Conservation (phyloP, 345 rosid species). For the Gossypium bickii region DNA sequence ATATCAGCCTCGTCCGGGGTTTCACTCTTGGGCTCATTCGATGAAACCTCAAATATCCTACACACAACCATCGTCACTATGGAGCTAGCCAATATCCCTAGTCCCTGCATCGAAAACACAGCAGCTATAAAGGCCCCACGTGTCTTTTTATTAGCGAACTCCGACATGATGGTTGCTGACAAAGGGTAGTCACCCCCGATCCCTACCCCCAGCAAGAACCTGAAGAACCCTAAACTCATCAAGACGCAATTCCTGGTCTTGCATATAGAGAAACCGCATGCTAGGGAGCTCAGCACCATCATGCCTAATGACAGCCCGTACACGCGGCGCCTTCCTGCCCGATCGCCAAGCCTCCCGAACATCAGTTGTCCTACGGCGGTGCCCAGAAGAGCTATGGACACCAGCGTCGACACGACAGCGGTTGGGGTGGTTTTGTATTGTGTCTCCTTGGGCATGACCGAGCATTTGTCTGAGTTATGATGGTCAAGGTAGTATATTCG, state of each 20-base stretch:
- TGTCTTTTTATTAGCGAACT: conserved; percentile 60
- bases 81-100: conserved; percentile 51
- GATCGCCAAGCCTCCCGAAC: conserved; percentile 52
- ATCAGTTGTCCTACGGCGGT: conserved; percentile 44
- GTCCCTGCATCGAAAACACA: conserved; percentile 62
- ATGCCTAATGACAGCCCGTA: conserved; percentile 44
- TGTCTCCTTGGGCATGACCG: background rate
- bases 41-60: conserved; percentile 19
- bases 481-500: conserved; percentile 34
- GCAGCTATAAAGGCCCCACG: conserved; percentile 62
- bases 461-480: background rate
- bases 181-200: conserved; percentile 69
- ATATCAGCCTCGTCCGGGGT: conserved; percentile 41
- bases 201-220: conserved; percentile 53
- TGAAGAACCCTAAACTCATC: conserved; percentile 42
- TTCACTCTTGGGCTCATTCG: background rate
- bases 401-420: conserved; percentile 16
- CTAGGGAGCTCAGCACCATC: conserved; percentile 47
- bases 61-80: conserved; percentile 37
- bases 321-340: conserved; percentile 46
- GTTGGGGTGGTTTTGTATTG: background rate
- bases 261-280: conserved; percentile 47
- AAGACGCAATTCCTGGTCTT: conserved; percentile 35
- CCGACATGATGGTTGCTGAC: conserved; percentile 69
- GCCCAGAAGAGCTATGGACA: conserved; percentile 40